These are phyloP conservation scores for Trichoderma asperellum DNA, from an alignment of 2,329 filamentous ascomycete species.

Conservation along the genomic window DNA sequence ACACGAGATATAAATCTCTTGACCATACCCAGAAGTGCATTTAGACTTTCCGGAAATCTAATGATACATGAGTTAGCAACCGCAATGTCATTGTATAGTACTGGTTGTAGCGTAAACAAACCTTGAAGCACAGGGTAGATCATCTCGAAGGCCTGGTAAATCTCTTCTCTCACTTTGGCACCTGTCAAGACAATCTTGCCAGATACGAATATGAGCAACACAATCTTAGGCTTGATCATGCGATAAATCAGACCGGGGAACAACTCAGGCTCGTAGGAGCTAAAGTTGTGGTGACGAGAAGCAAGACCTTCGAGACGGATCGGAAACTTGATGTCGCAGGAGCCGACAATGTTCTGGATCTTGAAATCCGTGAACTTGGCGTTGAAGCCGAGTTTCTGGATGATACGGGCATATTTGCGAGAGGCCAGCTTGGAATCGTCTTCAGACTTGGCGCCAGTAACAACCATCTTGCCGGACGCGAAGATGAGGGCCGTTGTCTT, in stretches of 20 bases:
- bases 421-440: constrained; percentile 97
- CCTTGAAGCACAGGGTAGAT: constrained; percentile 95
- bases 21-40: constrained; percentile 29
- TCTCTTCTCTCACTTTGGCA: constrained; percentile 97
- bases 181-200: constrained; percentile 98
- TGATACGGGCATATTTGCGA: constrained; percentile 97
- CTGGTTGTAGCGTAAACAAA: constrained; percentile 47
- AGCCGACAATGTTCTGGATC: constrained; percentile 99
- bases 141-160: constrained; percentile 95
- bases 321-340: constrained; percentile 99
- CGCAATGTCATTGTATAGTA: not conserved
- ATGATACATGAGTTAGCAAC: constrained; percentile 19
- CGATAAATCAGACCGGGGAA: constrained; percentile 99
- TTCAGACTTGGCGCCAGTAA: constrained; percentile 96
- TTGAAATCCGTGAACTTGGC: constrained; percentile 99
- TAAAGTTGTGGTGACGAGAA: constrained; percentile 98
- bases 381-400: constrained; percentile 99
- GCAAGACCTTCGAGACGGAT: constrained; percentile 95
- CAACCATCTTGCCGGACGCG: constrained; percentile 98
- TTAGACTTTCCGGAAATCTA: constrained; percentile 64
- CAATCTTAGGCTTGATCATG: constrained; percentile 99
- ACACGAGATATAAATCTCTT: constrained; percentile 28
- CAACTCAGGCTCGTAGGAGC: constrained; percentile 96
- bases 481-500: constrained; percentile 99
- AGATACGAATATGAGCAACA: constrained; percentile 95